phyloP scores from a whole-genome alignment of 2,329 filamentous ascomycete genomes.

The Cyphellophora europaea region DNA sequence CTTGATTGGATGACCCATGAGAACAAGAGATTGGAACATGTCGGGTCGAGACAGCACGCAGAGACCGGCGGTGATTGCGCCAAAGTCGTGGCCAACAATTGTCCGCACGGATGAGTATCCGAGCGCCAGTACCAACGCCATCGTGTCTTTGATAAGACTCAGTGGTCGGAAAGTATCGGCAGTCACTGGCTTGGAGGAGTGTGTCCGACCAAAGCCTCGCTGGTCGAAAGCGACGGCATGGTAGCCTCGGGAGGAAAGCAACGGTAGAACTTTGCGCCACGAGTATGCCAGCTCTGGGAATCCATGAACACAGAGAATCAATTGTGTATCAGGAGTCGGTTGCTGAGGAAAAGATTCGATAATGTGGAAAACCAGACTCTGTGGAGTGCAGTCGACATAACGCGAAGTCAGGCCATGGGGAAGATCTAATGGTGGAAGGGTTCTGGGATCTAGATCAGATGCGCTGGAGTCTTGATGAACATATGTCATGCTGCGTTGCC shows the following conservation, averaged over 20 bases:
- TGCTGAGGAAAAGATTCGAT: slow-evolving; percentile 15
- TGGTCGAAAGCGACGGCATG: slow-evolving; percentile 60
- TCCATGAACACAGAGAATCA: slow-evolving; percentile 29
- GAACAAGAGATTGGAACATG: slow-evolving; percentile 52
- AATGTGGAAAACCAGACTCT: slow-evolving; percentile 51
- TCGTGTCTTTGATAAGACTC: slow-evolving; percentile 51
- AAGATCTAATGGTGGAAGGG: slow-evolving; percentile 41
- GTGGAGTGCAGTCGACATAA: slow-evolving; percentile 45
- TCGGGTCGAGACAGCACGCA: slow-evolving; percentile 55
- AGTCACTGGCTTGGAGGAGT: slow-evolving; percentile 37
- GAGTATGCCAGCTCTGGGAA: slow-evolving; percentile 62
- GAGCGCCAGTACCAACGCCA: slow-evolving; percentile 51
- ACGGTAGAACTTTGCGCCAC: slow-evolving; percentile 55
- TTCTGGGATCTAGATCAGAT: slow-evolving; percentile 10
- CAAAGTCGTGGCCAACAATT: slow-evolving; percentile 59
- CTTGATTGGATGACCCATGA: slow-evolving; percentile 59
- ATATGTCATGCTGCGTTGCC: slow-evolving; percentile 14
- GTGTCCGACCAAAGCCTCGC: slow-evolving; percentile 57
- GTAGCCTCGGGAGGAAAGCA: slow-evolving; percentile 51
- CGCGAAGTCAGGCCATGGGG: slow-evolving; percentile 46
- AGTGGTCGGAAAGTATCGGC: slow-evolving; percentile 42
- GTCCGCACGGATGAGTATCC: slow-evolving; percentile 50
- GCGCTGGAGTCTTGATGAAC: slow-evolving; percentile 13
- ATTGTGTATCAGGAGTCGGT: slow-evolving; percentile 10
- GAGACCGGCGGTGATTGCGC: slow-evolving; percentile 50